phyloP scores from a whole-genome alignment of 305 asterid species.

The Rubia balearica region DNA sequence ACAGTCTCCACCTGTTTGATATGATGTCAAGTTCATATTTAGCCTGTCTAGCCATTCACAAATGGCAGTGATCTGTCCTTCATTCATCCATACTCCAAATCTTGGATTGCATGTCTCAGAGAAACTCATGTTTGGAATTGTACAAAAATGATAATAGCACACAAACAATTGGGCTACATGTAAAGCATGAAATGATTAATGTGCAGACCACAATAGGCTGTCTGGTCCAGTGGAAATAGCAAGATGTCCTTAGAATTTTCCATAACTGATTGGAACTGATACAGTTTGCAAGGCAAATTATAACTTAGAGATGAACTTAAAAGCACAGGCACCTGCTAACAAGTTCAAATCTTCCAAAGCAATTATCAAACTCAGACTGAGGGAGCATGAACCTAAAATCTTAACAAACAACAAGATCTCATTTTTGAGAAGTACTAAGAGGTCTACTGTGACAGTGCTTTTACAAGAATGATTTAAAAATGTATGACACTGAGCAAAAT shows the following conservation, averaged over 20 bases:
- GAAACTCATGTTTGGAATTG: background rate
- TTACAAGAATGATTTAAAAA: slow-evolving; percentile 11
- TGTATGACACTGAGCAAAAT: slow-evolving; percentile 13
- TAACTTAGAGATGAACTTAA: background rate
- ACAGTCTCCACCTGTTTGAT: background rate
- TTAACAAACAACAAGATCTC: background rate
- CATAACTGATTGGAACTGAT: background rate
- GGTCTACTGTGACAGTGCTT: slow-evolving; percentile 14
- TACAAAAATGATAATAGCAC: background rate
- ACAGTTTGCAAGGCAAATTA: background rate
- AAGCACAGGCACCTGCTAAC: background rate
- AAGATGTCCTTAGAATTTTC: background rate
- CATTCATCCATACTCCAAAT: background rate
- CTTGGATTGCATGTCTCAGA: background rate
- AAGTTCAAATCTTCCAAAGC: background rate
- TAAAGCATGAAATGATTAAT: background rate
- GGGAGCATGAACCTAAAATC: background rate
- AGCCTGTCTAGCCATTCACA: background rate
- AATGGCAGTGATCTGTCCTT: background rate
- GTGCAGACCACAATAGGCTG: background rate
- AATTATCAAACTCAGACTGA: background rate
- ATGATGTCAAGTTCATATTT: background rate
- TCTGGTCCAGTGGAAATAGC: background rate
- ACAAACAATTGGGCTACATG: background rate
- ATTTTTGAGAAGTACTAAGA: slow-evolving; percentile 5